Evolutionary conservation across 768 basidiomycete species (phyloP), one percentile per base, ranked within the genome.

Genomic region (Termitomyces sp.): DNA sequence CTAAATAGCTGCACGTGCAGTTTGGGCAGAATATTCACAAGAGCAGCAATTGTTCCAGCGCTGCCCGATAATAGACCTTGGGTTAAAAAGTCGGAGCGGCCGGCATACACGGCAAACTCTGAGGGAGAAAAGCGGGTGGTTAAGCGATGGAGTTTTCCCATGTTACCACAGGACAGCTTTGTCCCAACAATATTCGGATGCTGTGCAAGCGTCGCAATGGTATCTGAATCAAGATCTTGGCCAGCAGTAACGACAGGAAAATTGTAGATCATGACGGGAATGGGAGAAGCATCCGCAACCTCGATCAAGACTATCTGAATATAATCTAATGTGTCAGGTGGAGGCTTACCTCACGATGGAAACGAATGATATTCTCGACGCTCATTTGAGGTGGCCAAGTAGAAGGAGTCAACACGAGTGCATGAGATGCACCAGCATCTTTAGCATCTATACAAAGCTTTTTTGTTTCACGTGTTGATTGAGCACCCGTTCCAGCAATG

Each of bases 111-210:
- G 4, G 86, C 81, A 64, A 90, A 88, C 44, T 84, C 75, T 3
- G 74, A 67, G 4, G 77, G 62, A 6, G 82, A 72, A 61, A 84
- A 83, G 36, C 80, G 75, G 4, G 84, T 82, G 13, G 87, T 81
- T 47, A 94, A 76, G 18, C 92, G 86, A 56, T 88, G 85, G 48
- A 92, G 83, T 71, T 93, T 95, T 23, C 91, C 91, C 58, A 95
- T 84, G 64, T 86, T 88, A 5, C 88, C 91, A 69, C 91, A 93
- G 35, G 93, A 93, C 26, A 95, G 79, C 73, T 90, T 94, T 53
- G 82, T 85, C 59, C 93, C 93, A 60, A 93, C 88, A 63, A 92
- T 91, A 72, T 94, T 93, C 6, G 89, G 89, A 69, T 93, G 91
- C 48, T 80, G 71, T 4, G 88, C 86, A 36, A 95, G 80, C 18